phyloP scores from a whole-genome alignment of 1,284 basidiomycete genomes.

The Pseudozyma sp. region DNA sequence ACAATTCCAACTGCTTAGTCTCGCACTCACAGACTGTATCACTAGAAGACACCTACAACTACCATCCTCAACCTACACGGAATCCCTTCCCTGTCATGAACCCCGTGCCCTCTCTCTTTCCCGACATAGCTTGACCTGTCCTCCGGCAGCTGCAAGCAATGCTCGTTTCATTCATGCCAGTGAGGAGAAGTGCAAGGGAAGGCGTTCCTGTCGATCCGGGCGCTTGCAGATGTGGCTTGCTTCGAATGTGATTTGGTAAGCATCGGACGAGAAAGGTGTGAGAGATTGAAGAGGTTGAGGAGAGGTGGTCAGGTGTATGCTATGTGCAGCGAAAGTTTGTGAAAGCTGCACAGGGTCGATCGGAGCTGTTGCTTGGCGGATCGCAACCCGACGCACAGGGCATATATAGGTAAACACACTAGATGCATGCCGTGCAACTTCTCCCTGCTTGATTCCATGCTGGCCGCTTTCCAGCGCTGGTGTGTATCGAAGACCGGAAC shows the following conservation, averaged over 20 bases:
- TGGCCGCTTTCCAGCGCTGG: neutral
- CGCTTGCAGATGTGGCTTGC: constrained; percentile 17
- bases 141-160: constrained; percentile 6
- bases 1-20: neutral
- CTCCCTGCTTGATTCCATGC: neutral
- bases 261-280: neutral
- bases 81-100: no score
- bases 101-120: neutral
- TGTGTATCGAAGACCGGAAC: neutral
- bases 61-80: no score
- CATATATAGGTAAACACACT: constrained; percentile 23
- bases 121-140: neutral
- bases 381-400: neutral
- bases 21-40: constrained; percentile 32
- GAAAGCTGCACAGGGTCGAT: constrained; percentile 28
- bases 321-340: constrained; percentile 43
- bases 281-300: neutral
- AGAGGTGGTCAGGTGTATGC: constrained; percentile 24
- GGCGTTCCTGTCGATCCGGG: neutral
- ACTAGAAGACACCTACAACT: constrained; percentile 23
- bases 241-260: neutral
- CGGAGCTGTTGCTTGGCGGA: constrained; percentile 18
- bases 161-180: constrained; percentile 11
- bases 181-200: neutral
- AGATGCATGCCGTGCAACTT: constrained; percentile 5